Evolutionary conservation across 2,329 filamentous ascomycete species (phyloP), one percentile per base, ranked within the genome.

Genomic region (Xylaria sp.): DNA sequence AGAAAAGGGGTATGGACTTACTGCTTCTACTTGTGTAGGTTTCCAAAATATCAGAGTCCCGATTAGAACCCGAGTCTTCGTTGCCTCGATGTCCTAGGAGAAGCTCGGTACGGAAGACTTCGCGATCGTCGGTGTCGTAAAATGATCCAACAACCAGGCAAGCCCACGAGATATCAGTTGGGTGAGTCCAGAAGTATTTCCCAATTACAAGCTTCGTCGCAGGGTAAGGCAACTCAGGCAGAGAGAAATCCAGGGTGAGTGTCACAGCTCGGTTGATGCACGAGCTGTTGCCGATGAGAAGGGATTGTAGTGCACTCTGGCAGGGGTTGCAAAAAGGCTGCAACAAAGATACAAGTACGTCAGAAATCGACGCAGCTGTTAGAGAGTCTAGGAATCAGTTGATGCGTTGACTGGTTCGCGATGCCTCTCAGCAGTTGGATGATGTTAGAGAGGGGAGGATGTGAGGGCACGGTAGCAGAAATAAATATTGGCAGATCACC

Each of bases 81-180:
- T 59, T 60, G 15, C 61, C 61, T 14, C 43, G 51, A 33, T 66
- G 73, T 7, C 73, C 75, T 23, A 78, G 60, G 28, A 84, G 79
- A 19, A 82, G 58, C 70, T 83, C 77, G 0, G 75, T 79, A 47
- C 80, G 82, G 80, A 81, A 84, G 40, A 84, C 61, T 3, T 77
- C 70, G 35, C 71, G 72, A 43, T 77, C 76, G 9, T 77, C 57
- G 1, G 65, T 57, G 73, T 84, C 80, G 71, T 81, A 83, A 56
- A 83, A 84, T 0, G 78, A 77, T 0, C 77, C 82, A 14, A 82
- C 74, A 21, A 82, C 74, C 49, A 84, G 75, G 77, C 78, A 83
- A 15, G 78, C 81, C 79, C 80, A 83, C 61, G 69, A 76, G 0
- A 71, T 73, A 2, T 72, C 69, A 23, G 74, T 70, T 2, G 69